These are phyloP conservation scores for Penicillium corylophilum DNA, from an alignment of 2,329 filamentous ascomycete genomes.

Conservation along the genomic window DNA sequence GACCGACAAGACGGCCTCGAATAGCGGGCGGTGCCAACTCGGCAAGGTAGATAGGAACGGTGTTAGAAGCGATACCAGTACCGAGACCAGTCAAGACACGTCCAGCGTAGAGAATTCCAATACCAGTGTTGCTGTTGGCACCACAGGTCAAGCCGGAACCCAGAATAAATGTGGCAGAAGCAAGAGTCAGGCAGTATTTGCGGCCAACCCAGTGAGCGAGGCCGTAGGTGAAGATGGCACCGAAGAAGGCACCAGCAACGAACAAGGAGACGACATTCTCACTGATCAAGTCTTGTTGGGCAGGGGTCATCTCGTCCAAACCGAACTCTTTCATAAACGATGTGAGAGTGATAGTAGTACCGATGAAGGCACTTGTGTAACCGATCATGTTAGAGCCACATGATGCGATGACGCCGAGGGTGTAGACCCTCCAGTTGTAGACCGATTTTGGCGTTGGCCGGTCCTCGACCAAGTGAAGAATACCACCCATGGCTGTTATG, in stretches of 20 bases:
- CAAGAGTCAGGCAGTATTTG: constrained; percentile 61
- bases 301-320: constrained; percentile 52
- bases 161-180: constrained; percentile 63
- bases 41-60: constrained; percentile 61
- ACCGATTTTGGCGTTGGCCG: constrained; percentile 56
- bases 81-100: constrained; percentile 59
- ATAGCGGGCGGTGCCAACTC: constrained; percentile 59
- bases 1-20: constrained; percentile 58
- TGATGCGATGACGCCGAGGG: constrained; percentile 53
- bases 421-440: constrained; percentile 61
- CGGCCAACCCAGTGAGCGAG: constrained; percentile 65
- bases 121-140: constrained; percentile 56
- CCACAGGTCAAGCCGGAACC: constrained; percentile 69
- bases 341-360: constrained; percentile 67
- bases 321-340: constrained; percentile 68
- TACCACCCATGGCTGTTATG: constrained; percentile 28
- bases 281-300: constrained; percentile 59
- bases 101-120: constrained; percentile 61
- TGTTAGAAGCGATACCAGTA: constrained; percentile 56
- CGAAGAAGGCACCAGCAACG: constrained; percentile 80
- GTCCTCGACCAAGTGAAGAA: constrained; percentile 42
- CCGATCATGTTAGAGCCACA: constrained; percentile 60
- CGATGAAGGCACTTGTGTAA: constrained; percentile 73
- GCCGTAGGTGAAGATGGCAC: constrained; percentile 63
- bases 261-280: constrained; percentile 75